Evolutionary conservation across 805 yeast genomes (phyloP), one percentile per base, ranked within the genome.

Genomic region (Hanseniaspora meyeri): DNA sequence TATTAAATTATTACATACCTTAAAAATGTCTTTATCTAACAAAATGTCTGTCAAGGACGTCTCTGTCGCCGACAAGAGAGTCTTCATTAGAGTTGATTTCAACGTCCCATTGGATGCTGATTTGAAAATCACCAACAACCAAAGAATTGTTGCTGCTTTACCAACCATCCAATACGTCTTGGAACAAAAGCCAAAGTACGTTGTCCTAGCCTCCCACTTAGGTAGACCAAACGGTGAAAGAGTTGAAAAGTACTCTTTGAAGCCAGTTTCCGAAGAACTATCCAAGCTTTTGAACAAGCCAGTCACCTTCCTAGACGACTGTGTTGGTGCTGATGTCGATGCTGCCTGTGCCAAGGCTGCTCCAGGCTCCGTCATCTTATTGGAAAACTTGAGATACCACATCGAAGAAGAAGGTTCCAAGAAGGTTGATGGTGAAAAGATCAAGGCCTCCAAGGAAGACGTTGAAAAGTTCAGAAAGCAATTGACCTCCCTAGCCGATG

Each of bases 161-260:
- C 99, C 99, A 73, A 91, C 99, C 65, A 93, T 93, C 77, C 74
- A 95, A 75, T 93, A 91, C 73, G 97, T 91, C 55, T 77, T 86
- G 71, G 91, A 87, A 70, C 84, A 91, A 64, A 80, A 85, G 68
- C 96, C 99, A 70, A 88, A 85, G 79, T 87, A 82, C 63, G 83
- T 93, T 63, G 77, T 93, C 64, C 81, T 93, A 66, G 97, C 97
- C 63, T 90, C 97, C 60, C 99, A 93, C 74, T 80, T 93, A 72
- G 99, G 99, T 70, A 89, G 99, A 79, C 99, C 99, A 74, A 93
- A 93, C 72, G 99, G 99, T 72, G 89, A 87, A 76, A 78, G 71
- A 60, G 80, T 75, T 67, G 84, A 77, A 52, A 93, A 93, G 77
- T 91, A 80, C 81, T 89, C 97, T 51, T 78, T 93, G 68, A 83